A percentile compares a stretch with the other conserved stretches of the same genome.
Conservation (phyloP, 257 asterid genomes). For the Pogostemon cablin region DNA sequence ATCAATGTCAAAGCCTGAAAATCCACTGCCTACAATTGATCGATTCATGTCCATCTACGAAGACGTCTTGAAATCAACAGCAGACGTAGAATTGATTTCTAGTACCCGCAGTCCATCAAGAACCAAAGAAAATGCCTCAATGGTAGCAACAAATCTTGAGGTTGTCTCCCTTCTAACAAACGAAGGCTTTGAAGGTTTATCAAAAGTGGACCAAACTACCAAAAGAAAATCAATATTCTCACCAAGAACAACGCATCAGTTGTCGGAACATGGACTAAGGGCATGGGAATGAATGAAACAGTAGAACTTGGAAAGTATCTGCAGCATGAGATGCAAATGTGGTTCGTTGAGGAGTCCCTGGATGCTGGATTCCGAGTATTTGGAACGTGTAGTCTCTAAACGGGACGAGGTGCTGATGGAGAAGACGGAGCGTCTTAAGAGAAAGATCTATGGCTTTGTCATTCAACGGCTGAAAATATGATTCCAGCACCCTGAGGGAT, state of each 20-base stretch:
- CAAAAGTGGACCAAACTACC: slow-evolving; percentile 47
- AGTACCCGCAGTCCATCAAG: slow-evolving; percentile 36
- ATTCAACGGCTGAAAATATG: slow-evolving; percentile 62
- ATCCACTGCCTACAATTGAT: slow-evolving; percentile 77
- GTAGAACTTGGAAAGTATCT: slow-evolving; percentile 59
- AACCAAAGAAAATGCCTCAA: slow-evolving; percentile 33
- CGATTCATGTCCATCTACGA: slow-evolving; percentile 80
- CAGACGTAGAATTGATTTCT: slow-evolving; percentile 56
- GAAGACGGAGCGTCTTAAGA: slow-evolving; percentile 68
- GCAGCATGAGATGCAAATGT: slow-evolving; percentile 80
- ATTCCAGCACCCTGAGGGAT: slow-evolving; percentile 25
- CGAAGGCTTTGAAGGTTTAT: slow-evolving; percentile 51
- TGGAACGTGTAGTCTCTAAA: slow-evolving; percentile 53
- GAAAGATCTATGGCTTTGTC: slow-evolving; percentile 85
- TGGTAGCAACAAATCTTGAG: slow-evolving; percentile 91
- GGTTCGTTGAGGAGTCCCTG: slow-evolving; percentile 82
- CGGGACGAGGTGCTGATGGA: slow-evolving; percentile 58
- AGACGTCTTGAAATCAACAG: slow-evolving; percentile 60
- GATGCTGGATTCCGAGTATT: slow-evolving; percentile 80
- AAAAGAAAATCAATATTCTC: slow-evolving; percentile 38
- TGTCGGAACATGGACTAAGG: slow-evolving; percentile 66
- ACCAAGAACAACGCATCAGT: slow-evolving; percentile 41
- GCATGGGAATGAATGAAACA: slow-evolving; percentile 75
- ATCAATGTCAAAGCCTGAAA: slow-evolving; percentile 67
- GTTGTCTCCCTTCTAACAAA: slow-evolving; percentile 83